These are phyloP conservation scores for Geotrichum carabidarum DNA, from an alignment of 1,139 yeast genomes.

Conservation along the genomic window DNA sequence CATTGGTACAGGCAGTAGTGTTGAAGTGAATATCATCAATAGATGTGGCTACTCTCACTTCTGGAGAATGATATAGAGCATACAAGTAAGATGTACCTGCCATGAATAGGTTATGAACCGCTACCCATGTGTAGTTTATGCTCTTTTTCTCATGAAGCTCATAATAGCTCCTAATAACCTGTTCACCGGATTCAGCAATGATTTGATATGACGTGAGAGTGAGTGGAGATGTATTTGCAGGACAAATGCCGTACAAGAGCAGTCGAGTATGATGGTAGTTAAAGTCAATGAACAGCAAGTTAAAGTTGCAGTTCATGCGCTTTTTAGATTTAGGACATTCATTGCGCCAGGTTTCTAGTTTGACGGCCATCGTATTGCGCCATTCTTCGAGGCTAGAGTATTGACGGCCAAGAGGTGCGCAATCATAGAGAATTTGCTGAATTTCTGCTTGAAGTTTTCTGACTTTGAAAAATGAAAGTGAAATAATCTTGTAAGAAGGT, in stretches of 20 bases:
- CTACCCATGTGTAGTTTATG: conserved; percentile 88
- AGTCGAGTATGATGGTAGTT: conserved; percentile 74
- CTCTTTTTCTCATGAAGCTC: conserved; percentile 51
- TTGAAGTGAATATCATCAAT: conserved; percentile 52
- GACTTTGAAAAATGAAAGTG: conserved; percentile 60
- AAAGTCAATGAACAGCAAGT: conserved; percentile 59
- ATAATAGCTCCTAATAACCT: conserved; percentile 59
- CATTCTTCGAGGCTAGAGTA: conserved; percentile 54
- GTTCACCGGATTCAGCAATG: conserved; percentile 61
- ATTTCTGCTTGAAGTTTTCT: conserved; percentile 74
- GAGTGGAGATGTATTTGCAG: conserved; percentile 52
- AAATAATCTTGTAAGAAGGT: conserved; percentile 57
- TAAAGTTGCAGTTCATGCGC: conserved; percentile 71
- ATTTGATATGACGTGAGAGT: conserved; percentile 50
- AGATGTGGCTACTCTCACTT: conserved; percentile 46
- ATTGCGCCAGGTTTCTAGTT: conserved; percentile 59
- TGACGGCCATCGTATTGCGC: conserved; percentile 49
- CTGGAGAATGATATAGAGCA: conserved; percentile 62
- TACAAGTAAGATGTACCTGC: conserved; percentile 82
- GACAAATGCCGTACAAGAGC: conserved; percentile 70
- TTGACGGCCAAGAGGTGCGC: conserved; percentile 61
- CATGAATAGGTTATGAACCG: conserved; percentile 81
- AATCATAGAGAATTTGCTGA: conserved; percentile 64
- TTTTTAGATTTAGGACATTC: conserved; percentile 52
- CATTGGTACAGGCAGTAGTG: conserved; percentile 54